Percentiles rank a stretch among this genome's conserved stretches.
phyloP scores from a whole-genome alignment of 805 yeast genomes.

The Priceomyces melissophilus region DNA sequence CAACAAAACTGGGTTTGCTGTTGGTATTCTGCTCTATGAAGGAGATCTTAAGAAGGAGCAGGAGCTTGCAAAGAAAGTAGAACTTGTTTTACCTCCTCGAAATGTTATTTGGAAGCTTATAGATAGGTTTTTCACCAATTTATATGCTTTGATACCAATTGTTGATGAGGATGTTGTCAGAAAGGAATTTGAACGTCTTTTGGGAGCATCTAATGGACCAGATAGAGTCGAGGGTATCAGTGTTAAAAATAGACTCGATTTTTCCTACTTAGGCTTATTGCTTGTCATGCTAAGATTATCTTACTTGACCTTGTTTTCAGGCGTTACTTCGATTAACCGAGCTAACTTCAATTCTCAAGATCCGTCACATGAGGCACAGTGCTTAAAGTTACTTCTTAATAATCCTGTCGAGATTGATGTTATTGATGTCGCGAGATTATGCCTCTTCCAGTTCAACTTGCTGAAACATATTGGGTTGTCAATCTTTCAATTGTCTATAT shows the following conservation, averaged over 20 bases:
- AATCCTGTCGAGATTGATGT: conserved; percentile 31
- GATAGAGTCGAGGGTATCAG: conserved; percentile 15
- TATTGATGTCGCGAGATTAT: conserved; percentile 28
- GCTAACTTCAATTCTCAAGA: conserved; percentile 19
- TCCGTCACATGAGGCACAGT: conserved; percentile 21
- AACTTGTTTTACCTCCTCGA: conserved; percentile 33
- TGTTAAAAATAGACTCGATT: conserved; percentile 24
- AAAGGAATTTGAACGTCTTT: conserved; percentile 5
- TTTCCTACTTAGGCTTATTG: conserved; percentile 31
- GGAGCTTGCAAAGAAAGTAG: conserved; percentile 25
- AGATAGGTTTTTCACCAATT: conserved; percentile 37
- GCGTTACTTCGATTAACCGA: conserved; percentile 24
- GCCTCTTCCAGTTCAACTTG: conserved; percentile 34
- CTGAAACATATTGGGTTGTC: conserved; percentile 42
- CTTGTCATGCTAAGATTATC: conserved; percentile 31
- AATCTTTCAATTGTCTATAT: conserved; percentile 52
- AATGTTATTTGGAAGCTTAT: conserved; percentile 36
- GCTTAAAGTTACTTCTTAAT: conserved; percentile 21
- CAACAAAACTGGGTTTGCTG: conserved; percentile 15
- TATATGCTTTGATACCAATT: conserved; percentile 45
- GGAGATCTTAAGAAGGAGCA: conserved; percentile 24
- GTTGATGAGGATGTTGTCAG: conserved; percentile 35
- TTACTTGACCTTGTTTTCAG: conserved; percentile 32
- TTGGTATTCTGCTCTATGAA: conserved; percentile 28
- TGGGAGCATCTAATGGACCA: conserved; percentile 5